phyloP scores from a whole-genome alignment of 2,329 filamentous ascomycete species.

The Penicillium sp. region DNA sequence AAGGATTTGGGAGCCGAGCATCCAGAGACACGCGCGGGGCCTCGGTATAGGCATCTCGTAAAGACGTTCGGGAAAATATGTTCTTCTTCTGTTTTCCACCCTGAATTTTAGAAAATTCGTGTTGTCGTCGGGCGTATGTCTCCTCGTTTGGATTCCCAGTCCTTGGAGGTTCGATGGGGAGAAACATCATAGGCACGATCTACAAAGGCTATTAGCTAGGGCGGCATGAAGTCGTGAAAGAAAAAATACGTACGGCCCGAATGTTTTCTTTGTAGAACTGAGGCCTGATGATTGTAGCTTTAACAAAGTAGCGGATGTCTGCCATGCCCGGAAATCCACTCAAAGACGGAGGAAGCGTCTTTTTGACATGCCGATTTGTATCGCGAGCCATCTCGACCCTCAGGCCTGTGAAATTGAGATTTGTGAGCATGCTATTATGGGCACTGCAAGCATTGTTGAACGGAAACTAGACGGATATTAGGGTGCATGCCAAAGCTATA shows the following conservation, averaged over 20 bases:
- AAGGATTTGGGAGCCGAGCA: constrained; percentile 80
- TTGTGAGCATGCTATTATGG: constrained; percentile 47
- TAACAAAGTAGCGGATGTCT: constrained; percentile 91
- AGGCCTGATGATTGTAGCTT: constrained; percentile 89
- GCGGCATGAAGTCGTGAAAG: not conserved
- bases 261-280: constrained; percentile 90
- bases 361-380: constrained; percentile 68
- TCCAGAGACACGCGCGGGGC: constrained; percentile 71
- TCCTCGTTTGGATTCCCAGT: constrained; percentile 69
- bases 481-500: not conserved
- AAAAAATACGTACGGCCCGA: constrained; percentile 49
- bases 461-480: constrained; percentile 39
- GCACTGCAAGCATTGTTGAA: constrained; percentile 52
- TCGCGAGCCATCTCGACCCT: constrained; percentile 48
- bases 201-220: constrained; percentile 11
- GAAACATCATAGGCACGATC: constrained; percentile 71
- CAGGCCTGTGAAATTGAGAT: constrained; percentile 47
- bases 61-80: constrained; percentile 56
- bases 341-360: constrained; percentile 84
- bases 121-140: constrained; percentile 75
- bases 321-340: constrained; percentile 84
- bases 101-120: constrained; percentile 54
- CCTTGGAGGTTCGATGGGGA: constrained; percentile 88
- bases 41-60: constrained; percentile 32
- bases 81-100: constrained; percentile 53